Evolutionary conservation across 169 alveolate genomes (phyloP), one percentile per base, ranked within the genome.

Genomic region (Plasmodium inui): DNA sequence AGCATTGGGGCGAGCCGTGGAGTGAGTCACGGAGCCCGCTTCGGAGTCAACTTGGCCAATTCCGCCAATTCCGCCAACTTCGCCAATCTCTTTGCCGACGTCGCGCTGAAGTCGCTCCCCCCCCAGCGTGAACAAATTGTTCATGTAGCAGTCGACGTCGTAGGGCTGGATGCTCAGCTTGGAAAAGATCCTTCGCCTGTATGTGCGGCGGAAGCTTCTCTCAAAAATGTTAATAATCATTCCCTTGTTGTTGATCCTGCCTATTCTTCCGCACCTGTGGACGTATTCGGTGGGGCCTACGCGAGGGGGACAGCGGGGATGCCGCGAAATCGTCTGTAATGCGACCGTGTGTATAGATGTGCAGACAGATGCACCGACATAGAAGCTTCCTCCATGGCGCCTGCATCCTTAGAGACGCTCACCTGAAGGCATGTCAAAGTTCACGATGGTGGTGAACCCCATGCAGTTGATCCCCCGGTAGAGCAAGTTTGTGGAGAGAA

Each of bases 211-310:
- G 19, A 61, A 57, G 44, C 83, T 71, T 55, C 67, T 39, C 37
- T 89, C 94, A 50, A 89, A 89, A 32, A 89, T 89, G 44, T 89
- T 89, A 37, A 89, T 79, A 8, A 89, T 70, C 32, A 86, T 82
- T 12, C 94, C 94, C 41, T 89, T 89, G 73, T 89, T 89, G 83
- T 81, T 89, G 26, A 89, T 81, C 72, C 94, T 89, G 19, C 94
- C 94, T 32, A 89, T 89, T 78, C 94, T 34, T 44, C 94, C 94
- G 41, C 94, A 89, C 70, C 94, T 79, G 72, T 89, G 94, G 4
- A 79, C 72, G 53, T 89, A 89, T 37, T 89, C 94, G 22, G 78
- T 81, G 17, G 53, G 41, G 39, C 10, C 94, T 89, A 26, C 32
- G 71, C 44, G 76, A 19, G 70, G 72, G 37, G 53, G n/a, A n/a